Base-by-base conservation (phyloP, 192 early-diverging fungal species). In the Linnemannia exigua region DNA sequence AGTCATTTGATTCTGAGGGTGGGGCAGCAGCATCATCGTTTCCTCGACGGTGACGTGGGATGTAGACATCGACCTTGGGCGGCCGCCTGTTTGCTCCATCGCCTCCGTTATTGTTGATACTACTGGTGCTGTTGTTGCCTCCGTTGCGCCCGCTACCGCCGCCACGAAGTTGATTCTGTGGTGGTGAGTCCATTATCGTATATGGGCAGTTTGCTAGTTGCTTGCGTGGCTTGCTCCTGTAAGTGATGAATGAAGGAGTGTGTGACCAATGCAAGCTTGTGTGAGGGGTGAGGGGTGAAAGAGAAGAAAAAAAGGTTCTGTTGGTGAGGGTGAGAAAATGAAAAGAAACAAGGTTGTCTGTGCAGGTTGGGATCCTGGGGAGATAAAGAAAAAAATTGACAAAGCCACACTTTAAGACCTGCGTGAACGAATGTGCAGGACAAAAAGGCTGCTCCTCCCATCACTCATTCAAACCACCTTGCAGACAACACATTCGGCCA, bases 61-160 rank as follows among this genome's bases (percentile, higher is more conserved):
- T 75, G 48, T 86, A 86, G 16, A 86, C 84, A 8, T 79, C 84
- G 8, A 80, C 84, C 58, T 80, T 79, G 5, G 84, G 84, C 2
- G 48, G 14, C 33, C 84, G 52, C 63, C 58, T 22, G 54, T n/a
- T 63, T 25, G 25, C 58, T n/a, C 58, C 58, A 31, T 31, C 58
- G 3, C 28, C 58, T 28, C 28, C 58, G 25, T 25, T 25, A 25
- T 63, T 63, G 28, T 31, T 63, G 58, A 1, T 31, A 25, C 8
- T 33, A 25, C 9, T 61, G 25, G 6, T 31, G 58, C 22, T 31
- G n/a, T 14, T 31, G 28, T 28, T 31, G 58, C 28, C 25, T 63
- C 28, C 25, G 25, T 6, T 25, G 11, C 52, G 52, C 1, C 52
- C 52, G 7, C 52, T 54, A n/a, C 52, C 25, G 2, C 58, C 28